Evolutionary conservation across 495 filamentous ascomycete species (phyloP).

Genomic region (Friedmanniomyces endolithicus): DNA sequence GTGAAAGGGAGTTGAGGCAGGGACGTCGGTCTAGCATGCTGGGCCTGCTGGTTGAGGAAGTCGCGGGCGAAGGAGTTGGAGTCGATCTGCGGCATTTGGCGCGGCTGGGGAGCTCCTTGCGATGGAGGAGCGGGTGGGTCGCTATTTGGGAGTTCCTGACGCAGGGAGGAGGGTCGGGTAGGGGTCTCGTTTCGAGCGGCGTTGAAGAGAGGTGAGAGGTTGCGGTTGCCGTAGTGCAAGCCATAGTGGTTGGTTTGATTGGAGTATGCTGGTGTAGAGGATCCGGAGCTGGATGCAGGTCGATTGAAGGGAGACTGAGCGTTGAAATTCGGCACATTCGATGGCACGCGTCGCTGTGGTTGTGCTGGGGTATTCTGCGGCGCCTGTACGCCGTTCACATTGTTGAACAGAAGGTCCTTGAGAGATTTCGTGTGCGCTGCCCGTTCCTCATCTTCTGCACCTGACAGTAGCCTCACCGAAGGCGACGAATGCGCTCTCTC

Average conservation of each 20-base stretch:
- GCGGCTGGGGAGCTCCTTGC: not conserved
- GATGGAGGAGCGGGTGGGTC: not conserved
- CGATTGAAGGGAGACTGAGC: constrained; percentile 24
- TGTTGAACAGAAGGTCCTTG: constrained; percentile 22
- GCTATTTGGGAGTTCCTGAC: constrained; percentile 11
- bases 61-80: constrained; percentile 14
- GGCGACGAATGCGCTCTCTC: constrained; percentile 6
- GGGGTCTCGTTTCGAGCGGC: constrained; percentile 16
- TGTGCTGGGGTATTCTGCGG: not conserved
- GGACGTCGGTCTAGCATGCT: not conserved
- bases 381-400: constrained; percentile 1
- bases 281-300: constrained; percentile 17
- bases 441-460: constrained; percentile 5
- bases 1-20: constrained; percentile 2
- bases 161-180: constrained; percentile 16
- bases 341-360: not conserved
- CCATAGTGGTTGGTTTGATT: constrained; percentile 13
- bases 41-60: constrained; percentile 20
- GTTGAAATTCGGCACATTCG: constrained; percentile 7
- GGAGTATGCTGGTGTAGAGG: constrained; percentile 21
- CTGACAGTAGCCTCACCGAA: not conserved
- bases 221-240: constrained; percentile 30
- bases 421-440: constrained; percentile 14
- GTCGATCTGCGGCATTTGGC: constrained; percentile 5
- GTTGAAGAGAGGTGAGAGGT: constrained; percentile 31